Base-by-base conservation (phyloP, 805 yeast genomes). In the Suhomyces faveliae region DNA sequence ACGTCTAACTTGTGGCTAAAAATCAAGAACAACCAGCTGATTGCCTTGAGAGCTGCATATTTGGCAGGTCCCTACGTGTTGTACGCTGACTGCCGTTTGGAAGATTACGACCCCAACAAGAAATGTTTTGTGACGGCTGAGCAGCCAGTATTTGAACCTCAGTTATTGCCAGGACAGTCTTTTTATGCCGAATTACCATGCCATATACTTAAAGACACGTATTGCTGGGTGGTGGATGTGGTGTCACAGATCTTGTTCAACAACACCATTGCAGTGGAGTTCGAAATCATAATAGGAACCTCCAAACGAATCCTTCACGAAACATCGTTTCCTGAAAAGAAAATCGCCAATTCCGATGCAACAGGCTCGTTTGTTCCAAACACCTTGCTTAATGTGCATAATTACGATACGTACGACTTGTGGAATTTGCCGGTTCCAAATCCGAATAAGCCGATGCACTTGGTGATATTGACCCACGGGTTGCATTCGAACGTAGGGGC, bases 391-490 rank as follows among this genome's bases (percentile, higher is more conserved):
- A 63, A 57, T 8, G 84, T 87, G 0, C 64, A 74, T 22, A 73
- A 78, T 47, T 68, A 72, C 52, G 86, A 81, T 53, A 87, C 96
- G 0, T 55, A 75, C 3, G 85, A 82, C 46, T 60, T 92, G 25
- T 94, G 98, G 97, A 79, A 81, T 61, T 61, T 75, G 33, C 94
- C 95, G 0, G 49, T 68, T 0, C 79, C 77, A 2, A 48, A 59
- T 47, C 48, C 68, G 9, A 68, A 75, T 0, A 64, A 67, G 48
- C 94, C 95, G 0, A 79, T 84, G 11, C 99, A 94, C 70, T 70
- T 94, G 47, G 94, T 92, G 2, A 74, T 94, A 3, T 56, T 91
- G 10, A 89, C 97, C 0, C 99, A 94, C 64, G 99, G 99, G 0
- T 76, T 94, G 21, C 96, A 89, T 59, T 88, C 97, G 1, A 94